phyloP scores from a whole-genome alignment of 106 monocot genomes.

The Hemerocallis citrina region DNA sequence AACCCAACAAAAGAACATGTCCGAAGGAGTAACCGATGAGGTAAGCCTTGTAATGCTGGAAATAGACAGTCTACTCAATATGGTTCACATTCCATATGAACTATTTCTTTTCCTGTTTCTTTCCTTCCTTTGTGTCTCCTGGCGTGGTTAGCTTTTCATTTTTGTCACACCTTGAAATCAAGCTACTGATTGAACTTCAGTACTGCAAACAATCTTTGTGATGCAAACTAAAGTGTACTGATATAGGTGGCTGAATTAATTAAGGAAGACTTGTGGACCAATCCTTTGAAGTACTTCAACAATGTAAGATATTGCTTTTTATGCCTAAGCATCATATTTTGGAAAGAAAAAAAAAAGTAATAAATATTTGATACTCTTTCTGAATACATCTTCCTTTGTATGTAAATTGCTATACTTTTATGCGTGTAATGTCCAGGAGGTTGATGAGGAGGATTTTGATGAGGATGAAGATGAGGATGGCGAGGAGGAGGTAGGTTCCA shows the following conservation, averaged over 20 bases:
- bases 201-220: neutral
- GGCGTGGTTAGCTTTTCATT: neutral
- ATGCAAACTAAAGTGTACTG: constrained; percentile 7
- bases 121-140: neutral
- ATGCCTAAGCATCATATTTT: neutral
- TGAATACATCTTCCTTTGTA: neutral
- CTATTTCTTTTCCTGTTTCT: neutral
- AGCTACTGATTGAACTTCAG: neutral
- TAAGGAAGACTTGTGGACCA: constrained; percentile 64
- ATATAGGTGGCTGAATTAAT: constrained; percentile 53
- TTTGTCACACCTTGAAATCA: neutral
- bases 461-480: constrained; percentile 46
- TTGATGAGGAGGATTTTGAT: constrained; percentile 43
- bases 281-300: constrained; percentile 60
- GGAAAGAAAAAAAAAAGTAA: too few relatives aligned
- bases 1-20: constrained; percentile 28
- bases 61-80: neutral
- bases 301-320: constrained; percentile 25
- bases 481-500: too few relatives aligned
- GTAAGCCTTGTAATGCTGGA: constrained; percentile 15
- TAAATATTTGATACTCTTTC: neutral
- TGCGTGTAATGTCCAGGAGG: constrained; percentile 28
- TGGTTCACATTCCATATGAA: neutral
- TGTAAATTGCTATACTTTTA: constrained; percentile 1
- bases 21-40: constrained; percentile 50